Percentiles rank a stretch among this genome's conserved stretches.
Evolutionary conservation across 108 stramenopile genomes (phyloP).

Genomic region (Pseudonitzschia multistriata): DNA sequence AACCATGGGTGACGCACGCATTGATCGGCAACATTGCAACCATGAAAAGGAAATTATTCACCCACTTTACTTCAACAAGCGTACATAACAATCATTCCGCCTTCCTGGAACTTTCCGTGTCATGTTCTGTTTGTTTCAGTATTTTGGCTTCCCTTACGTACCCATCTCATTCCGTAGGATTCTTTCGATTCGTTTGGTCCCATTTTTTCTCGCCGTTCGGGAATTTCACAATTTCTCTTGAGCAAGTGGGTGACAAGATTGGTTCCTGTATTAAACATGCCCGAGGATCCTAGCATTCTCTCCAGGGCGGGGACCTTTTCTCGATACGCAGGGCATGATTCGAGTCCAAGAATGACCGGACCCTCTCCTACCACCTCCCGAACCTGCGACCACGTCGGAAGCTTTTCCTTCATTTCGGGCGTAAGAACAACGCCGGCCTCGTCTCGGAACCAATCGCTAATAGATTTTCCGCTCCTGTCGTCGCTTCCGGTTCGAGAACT

Average conservation of each 20-base stretch:
- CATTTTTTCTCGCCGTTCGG: conserved; percentile 49
- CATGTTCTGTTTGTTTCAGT: no score
- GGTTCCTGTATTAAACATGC: conserved; percentile 81
- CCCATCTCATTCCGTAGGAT: conserved; percentile 73
- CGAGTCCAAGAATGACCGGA: conserved; percentile 49
- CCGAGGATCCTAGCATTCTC: conserved; percentile 65
- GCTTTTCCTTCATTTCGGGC: conserved; percentile 37
- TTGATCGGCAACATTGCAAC: no score
- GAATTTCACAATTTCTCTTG: conserved; percentile 77
- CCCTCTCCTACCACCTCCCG: conserved; percentile 49
- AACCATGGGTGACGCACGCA: no score
- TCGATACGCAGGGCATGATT: conserved; percentile 46
- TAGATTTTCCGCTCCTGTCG: conserved; percentile 29
- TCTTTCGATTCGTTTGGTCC: conserved; percentile 58
- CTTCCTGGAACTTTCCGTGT: not conserved
- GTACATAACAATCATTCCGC: not conserved
- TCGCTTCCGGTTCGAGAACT: not conserved
- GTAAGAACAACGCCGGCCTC: conserved; percentile 47
- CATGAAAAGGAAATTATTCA: no score
- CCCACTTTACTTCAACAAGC: no score
- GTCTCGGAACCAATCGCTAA: conserved; percentile 45
- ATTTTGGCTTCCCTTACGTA: conserved; percentile 15
- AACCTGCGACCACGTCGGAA: conserved; percentile 69
- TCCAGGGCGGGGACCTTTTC: conserved; percentile 44
- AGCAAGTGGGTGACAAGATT: conserved; percentile 72